Conservation (phyloP, 768 basidiomycete species). For the Cystofilobasidium bisporidii region DNA sequence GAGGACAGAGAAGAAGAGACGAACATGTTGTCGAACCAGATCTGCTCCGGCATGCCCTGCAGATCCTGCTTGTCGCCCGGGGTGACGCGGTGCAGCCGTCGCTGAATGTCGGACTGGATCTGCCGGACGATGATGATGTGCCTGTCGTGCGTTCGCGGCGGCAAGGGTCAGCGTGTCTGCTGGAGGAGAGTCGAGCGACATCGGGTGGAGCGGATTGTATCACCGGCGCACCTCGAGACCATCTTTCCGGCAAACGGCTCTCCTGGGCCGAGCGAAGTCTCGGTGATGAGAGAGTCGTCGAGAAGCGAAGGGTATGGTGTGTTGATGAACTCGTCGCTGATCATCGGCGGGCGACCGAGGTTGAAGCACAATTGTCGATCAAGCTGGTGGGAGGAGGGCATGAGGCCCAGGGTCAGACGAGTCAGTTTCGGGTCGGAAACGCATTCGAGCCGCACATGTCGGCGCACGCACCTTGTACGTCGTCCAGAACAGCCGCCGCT, state of each 20-base stretch:
- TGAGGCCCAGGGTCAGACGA: not conserved
- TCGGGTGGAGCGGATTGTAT: conserved; percentile 11
- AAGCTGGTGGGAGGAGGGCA: conserved; percentile 32
- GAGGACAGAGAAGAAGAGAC: not conserved
- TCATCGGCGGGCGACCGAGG: conserved; percentile 39
- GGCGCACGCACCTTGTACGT: conserved; percentile 21
- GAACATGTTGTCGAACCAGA: conserved; percentile 38
- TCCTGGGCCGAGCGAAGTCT: conserved; percentile 1
- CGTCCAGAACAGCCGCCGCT: conserved; percentile 25
- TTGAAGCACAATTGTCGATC: conserved; percentile 38
- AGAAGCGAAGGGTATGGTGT: conserved; percentile 36
- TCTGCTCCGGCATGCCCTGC: conserved; percentile 30
- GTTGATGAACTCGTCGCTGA: conserved; percentile 41
- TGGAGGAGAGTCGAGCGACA: not conserved
- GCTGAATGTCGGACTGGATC: conserved; percentile 40
- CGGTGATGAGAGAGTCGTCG: conserved; percentile 37
- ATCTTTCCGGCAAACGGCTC: conserved; percentile 3
- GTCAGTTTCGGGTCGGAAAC: no score
- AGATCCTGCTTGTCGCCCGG: conserved; percentile 27
- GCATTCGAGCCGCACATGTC: not conserved
- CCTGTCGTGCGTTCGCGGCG: conserved; percentile 32
- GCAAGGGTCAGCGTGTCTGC: conserved; percentile 20
- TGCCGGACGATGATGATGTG: conserved; percentile 38
- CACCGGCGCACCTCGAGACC: conserved; percentile 2
- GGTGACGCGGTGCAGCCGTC: conserved; percentile 37